phyloP scores from a whole-genome alignment of 768 basidiomycete species.

The Rhizopogon roseolus region DNA sequence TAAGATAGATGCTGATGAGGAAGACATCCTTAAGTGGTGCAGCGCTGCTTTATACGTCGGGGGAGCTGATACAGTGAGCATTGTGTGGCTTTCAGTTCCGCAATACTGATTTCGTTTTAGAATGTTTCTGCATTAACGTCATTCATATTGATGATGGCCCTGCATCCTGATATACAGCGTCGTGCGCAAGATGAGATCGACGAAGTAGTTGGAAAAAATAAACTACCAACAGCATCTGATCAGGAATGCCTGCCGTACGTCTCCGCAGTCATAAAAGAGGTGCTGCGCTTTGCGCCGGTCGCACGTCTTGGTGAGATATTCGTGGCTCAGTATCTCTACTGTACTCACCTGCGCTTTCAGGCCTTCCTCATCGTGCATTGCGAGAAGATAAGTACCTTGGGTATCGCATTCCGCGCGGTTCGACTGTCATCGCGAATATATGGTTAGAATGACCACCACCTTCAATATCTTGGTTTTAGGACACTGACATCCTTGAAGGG shows the following conservation, averaged over 20 bases:
- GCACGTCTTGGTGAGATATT: background rate
- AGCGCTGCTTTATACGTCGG: slow-evolving; percentile 11
- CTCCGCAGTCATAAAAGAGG: slow-evolving; percentile 19
- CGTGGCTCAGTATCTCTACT: background rate
- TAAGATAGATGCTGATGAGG: background rate
- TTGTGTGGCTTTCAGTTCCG: background rate
- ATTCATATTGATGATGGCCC: slow-evolving; percentile 48
- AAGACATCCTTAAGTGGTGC: background rate
- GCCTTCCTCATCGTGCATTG: slow-evolving; percentile 32
- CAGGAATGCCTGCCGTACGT: slow-evolving; percentile 38
- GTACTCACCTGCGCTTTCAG: slow-evolving; percentile 13
- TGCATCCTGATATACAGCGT: slow-evolving; percentile 40
- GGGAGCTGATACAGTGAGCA: slow-evolving; percentile 23
- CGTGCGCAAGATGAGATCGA: slow-evolving; percentile 49
- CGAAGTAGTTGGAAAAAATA: slow-evolving; percentile 33
- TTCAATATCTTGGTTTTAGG: background rate
- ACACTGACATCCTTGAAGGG: background rate
- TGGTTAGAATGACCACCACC: slow-evolving; percentile 16
- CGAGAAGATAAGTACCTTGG: slow-evolving; percentile 21
- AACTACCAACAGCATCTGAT: slow-evolving; percentile 36
- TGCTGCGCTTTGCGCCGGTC: background rate
- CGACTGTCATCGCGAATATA: slow-evolving; percentile 30
- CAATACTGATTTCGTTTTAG: slow-evolving; percentile 20
- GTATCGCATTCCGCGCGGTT: slow-evolving; percentile 26
- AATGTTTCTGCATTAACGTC: slow-evolving; percentile 40